phyloP scores from a whole-genome alignment of 192 early-diverging fungal genomes.

The Linnemannia exigua region DNA sequence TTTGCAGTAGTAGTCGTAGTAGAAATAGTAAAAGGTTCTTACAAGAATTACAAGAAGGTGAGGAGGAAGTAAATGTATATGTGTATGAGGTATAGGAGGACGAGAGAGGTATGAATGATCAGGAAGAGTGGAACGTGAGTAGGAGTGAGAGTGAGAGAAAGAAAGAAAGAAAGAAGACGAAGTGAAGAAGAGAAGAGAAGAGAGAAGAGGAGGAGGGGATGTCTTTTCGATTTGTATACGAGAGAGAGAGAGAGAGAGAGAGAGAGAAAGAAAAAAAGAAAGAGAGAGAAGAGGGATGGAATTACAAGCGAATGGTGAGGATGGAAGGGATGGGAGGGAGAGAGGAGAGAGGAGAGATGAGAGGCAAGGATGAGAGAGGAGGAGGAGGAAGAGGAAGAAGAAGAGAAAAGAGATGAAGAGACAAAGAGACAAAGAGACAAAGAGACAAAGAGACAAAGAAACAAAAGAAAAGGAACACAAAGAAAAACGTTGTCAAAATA shows the following conservation, averaged over 20 bases:
- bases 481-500: too few species aligned
- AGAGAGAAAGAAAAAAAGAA: not conserved
- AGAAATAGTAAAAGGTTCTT: not conserved
- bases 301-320: not conserved
- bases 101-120: not conserved
- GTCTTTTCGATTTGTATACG: not conserved
- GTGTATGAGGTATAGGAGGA: not conserved
- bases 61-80: not conserved
- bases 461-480: too few species aligned
- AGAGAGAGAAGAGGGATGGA: too few species aligned
- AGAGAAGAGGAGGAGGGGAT: not conserved
- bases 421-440: too few species aligned
- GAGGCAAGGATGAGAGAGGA: not conserved
- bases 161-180: not conserved
- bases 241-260: not conserved
- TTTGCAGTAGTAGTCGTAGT: too few species aligned
- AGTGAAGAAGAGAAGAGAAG: not conserved
- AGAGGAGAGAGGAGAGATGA: not conserved
- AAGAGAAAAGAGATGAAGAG: not conserved
- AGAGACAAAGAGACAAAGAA: too few species aligned
- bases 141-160: not conserved
- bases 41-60: not conserved
- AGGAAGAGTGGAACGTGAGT: not conserved
- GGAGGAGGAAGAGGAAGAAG: slow-evolving; percentile 1
- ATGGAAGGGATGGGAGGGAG: not conserved